phyloP scores from a whole-genome alignment of 768 basidiomycete species.

The Naganishia onofrii region DNA sequence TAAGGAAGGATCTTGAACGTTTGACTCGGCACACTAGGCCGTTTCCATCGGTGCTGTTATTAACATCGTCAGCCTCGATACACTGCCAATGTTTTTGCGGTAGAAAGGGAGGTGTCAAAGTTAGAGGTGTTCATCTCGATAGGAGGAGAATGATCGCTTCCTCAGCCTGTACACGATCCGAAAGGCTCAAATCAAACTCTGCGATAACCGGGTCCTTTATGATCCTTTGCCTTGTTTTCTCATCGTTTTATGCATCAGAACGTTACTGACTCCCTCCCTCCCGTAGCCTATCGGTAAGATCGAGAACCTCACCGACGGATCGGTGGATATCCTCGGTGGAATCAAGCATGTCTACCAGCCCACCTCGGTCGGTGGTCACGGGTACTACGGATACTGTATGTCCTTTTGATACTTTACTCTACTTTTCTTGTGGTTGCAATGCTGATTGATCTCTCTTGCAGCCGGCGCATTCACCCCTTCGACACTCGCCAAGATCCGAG shows the following conservation, averaged over 20 bases:
- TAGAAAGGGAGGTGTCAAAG: no score
- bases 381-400: constrained; percentile 59
- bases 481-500: constrained; percentile 72
- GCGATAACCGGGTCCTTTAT: no score
- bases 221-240: background rate
- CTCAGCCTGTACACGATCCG: no score
- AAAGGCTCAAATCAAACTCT: no score
- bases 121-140: no score
- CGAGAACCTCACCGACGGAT: constrained; percentile 32
- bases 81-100: no score
- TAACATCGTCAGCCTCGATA: no score
- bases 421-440: background rate
- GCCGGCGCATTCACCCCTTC: constrained; percentile 70
- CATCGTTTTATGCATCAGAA: background rate
- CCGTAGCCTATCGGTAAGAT: constrained; percentile 37
- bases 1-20: no score
- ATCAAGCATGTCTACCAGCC: constrained; percentile 68
- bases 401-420: constrained; percentile 15
- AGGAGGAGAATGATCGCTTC: no score
- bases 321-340: constrained; percentile 38
- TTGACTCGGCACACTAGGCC: no score
- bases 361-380: constrained; percentile 60
- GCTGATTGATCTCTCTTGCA: constrained; percentile 7
- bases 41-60: no score
- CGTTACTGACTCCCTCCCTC: constrained; percentile 28